A percentile compares a stretch with the other conserved stretches of the same genome.
Conservation (phyloP, 2,329 filamentous ascomycete species). For the Colletotrichum zoysiae region DNA sequence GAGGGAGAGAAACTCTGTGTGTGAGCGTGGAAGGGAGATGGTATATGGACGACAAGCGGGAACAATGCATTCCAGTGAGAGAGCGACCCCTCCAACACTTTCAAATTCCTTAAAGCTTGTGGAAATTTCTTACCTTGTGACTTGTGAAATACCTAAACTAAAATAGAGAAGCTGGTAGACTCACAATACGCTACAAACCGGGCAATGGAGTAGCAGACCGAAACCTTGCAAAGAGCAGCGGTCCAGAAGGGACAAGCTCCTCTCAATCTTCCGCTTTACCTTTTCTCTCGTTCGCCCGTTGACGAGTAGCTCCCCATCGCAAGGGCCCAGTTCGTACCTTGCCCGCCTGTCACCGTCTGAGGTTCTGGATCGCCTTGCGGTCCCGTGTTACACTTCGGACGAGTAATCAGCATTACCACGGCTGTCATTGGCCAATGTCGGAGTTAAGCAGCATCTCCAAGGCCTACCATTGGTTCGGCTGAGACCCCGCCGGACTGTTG, state of each 20-base stretch:
- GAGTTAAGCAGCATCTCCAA: conserved; percentile 8
- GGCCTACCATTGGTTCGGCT: conserved; percentile 19
- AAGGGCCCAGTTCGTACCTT: conserved; percentile 9
- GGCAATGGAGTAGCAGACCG: not conserved
- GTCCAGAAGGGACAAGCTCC: conserved; percentile 7
- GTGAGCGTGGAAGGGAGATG: not conserved
- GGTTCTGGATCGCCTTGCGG: not conserved
- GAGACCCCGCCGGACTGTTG: not conserved
- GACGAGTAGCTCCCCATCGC: conserved; percentile 5
- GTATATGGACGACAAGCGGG: not conserved
- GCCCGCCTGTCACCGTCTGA: conserved; percentile 5
- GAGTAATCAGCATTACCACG: conserved; percentile 30
- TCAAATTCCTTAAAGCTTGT: conserved; percentile 8
- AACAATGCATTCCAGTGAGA: conserved; percentile 22
- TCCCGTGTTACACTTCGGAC: conserved; percentile 23
- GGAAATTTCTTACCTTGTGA: not conserved
- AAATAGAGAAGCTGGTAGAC: not conserved
- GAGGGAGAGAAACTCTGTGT: too few species aligned
- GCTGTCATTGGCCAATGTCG: not conserved
- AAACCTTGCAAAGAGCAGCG: conserved; percentile 18
- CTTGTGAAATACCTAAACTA: too few species aligned
- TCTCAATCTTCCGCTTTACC: not conserved
- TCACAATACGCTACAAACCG: not conserved
- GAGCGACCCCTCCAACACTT: conserved; percentile 1
- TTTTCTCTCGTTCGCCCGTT: conserved; percentile 23